Base-by-base conservation (phyloP, 305 asterid species). In the Solanum aculeatissimum region DNA sequence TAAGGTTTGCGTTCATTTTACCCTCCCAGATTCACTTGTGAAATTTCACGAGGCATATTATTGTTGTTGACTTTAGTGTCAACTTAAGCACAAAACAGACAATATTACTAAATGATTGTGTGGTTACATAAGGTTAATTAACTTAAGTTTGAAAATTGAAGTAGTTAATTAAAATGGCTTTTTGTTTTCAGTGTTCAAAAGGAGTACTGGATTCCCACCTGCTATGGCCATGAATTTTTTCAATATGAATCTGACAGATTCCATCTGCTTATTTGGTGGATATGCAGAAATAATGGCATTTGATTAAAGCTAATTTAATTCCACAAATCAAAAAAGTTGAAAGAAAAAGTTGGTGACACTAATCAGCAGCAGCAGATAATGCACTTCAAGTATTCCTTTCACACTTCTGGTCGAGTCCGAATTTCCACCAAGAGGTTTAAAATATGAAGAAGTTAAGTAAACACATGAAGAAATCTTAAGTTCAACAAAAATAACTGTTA, bases 321-420 rank as follows among this genome's bases (percentile, higher is more conserved):
- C 51, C 68, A 83, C 40, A 6, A 66, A 53, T 77, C 32, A 77
- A 77, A 49, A 53, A 77, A 77, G 12, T 4, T 16, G 4, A 70
- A 70, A 19, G 1, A n/a, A 70, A 19, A 29, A 38, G 7, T 66
- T 47, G 42, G 14, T 47, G 79, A 38, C 40, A 72, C 9, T 74
- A 23, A 49, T 83, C 65, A 12, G 21, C 68, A 83, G 0, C 18
- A 62, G 45, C 45, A 15, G 16, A 25, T 51, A 32, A 75, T 74
- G 57, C 60, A 74, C 80, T 58, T 45, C 25, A 45, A 62, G 54
- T 77, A 84, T 63, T 77, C 86, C 55, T 63, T 84, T 84, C 83
- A 62, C 86, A 77, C 83, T 10, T 25, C 5, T 35, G 29, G 8
- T 58, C 11, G 8, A 21, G 0, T 1, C 16, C 4, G 16, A 58